Conservation (phyloP, 352 stramenopile species). For the Pythium myriotylum region DNA sequence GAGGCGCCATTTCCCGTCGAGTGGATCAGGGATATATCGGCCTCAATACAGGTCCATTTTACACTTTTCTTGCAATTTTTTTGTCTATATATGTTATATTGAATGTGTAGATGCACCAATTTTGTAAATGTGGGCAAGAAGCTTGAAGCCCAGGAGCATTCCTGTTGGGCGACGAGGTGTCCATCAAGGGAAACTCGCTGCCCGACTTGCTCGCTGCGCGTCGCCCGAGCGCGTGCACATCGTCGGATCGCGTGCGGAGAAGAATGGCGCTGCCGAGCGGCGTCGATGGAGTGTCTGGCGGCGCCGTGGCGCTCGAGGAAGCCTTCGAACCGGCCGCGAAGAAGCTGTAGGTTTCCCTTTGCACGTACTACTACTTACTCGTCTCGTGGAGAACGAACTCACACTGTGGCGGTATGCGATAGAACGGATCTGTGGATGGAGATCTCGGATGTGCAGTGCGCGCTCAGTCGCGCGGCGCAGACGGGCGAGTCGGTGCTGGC, state of each 20-base stretch:
- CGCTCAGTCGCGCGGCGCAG: neutral
- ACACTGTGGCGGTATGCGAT: no score
- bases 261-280: neutral
- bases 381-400: no score
- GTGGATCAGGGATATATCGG: no score
- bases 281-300: neutral
- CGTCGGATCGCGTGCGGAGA: neutral
- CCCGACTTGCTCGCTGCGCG: no score
- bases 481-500: neutral
- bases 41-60: no score
- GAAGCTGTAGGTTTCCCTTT: constrained; percentile 8
- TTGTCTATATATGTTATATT: no score
- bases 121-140: no score
- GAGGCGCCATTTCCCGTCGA: neutral
- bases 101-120: no score
- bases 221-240: no score
- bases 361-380: neutral
- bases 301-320: neutral
- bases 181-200: neutral
- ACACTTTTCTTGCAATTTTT: neutral
- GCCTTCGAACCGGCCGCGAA: constrained; percentile 4
- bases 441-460: constrained; percentile 1
- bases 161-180: constrained; percentile 9
- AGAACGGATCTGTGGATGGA: constrained; percentile 13
- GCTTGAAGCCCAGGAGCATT: no score